These are phyloP conservation scores for Hanseniaspora meyeri DNA, from an alignment of 805 yeast genomes.

Conservation along the genomic window DNA sequence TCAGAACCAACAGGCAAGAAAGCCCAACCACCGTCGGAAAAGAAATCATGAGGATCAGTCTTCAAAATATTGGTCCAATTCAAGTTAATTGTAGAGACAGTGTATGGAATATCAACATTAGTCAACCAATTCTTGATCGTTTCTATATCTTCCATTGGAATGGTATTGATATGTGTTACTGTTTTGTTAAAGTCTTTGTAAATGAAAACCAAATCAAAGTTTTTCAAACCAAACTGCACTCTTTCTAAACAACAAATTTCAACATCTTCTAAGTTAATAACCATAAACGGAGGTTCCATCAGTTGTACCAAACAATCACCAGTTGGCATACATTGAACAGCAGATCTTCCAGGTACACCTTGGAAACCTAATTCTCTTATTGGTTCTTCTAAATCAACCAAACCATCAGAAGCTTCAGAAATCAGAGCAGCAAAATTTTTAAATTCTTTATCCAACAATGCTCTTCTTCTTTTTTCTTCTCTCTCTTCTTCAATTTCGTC, in stretches of 20 bases:
- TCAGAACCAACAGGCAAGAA: slow-evolving; percentile 84
- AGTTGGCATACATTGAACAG: slow-evolving; percentile 91
- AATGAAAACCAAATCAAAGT: slow-evolving; percentile 92
- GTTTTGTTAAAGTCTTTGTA: slow-evolving; percentile 82
- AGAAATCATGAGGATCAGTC: slow-evolving; percentile 92
- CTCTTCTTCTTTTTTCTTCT: slow-evolving; percentile 89
- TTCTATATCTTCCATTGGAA: slow-evolving; percentile 84
- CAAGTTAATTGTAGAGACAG: slow-evolving; percentile 90
- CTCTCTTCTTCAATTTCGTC: slow-evolving; percentile 98
- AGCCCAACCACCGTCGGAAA: slow-evolving; percentile 90
- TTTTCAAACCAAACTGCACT: slow-evolving; percentile 91
- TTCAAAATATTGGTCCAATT: slow-evolving; percentile 95
- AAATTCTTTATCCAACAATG: slow-evolving; percentile 83
- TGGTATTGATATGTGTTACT: slow-evolving; percentile 84
- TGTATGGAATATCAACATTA: slow-evolving; percentile 91
- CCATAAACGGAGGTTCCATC: slow-evolving; percentile 89
- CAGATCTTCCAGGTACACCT: slow-evolving; percentile 93
- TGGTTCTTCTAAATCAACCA: slow-evolving; percentile 81
- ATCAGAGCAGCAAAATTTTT: slow-evolving; percentile 79
- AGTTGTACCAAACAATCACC: slow-evolving; percentile 92
- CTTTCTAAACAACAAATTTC: slow-evolving; percentile 94
- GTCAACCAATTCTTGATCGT: slow-evolving; percentile 92
- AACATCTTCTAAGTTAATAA: slow-evolving; percentile 78
- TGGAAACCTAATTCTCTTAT: slow-evolving; percentile 92
- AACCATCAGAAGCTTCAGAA: slow-evolving; percentile 74